phyloP scores from a whole-genome alignment of 2,329 filamentous ascomycete species.

The Bipolaris cookei region DNA sequence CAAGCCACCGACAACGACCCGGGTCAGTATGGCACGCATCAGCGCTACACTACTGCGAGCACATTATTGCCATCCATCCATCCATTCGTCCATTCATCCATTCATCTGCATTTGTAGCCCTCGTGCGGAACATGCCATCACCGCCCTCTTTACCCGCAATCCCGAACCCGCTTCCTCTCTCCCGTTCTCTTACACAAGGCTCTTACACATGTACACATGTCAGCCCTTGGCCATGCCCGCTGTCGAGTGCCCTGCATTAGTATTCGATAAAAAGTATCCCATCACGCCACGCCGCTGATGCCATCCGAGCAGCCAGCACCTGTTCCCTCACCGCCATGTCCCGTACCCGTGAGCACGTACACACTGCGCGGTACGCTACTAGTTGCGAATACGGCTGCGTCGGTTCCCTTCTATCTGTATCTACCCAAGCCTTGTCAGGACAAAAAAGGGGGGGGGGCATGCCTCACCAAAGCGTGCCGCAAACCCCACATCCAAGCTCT shows the following conservation, averaged over 20 bases:
- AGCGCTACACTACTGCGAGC: slow-evolving; percentile 9
- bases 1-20: slow-evolving; percentile 5
- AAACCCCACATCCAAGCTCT: slow-evolving; percentile 20
- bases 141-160: slow-evolving; percentile 5
- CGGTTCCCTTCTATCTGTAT: slow-evolving; percentile 5
- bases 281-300: slow-evolving; percentile 20
- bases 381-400: slow-evolving; percentile 2
- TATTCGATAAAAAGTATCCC: slow-evolving; percentile 5
- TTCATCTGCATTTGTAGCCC: background rate
- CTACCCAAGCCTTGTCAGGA: slow-evolving; percentile 1
- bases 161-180: background rate
- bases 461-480: slow-evolving; percentile 4
- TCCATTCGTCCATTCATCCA: slow-evolving; percentile 7
- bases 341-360: slow-evolving; percentile 1
- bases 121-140: slow-evolving; percentile 4
- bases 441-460: slow-evolving; percentile 8
- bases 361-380: slow-evolving; percentile 1
- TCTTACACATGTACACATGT: slow-evolving; percentile 3
- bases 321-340: slow-evolving; percentile 17
- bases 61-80: slow-evolving; percentile 5
- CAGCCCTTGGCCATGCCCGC: slow-evolving; percentile 5
- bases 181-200: background rate
- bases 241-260: slow-evolving; percentile 18
- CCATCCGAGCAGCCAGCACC: slow-evolving; percentile 7
- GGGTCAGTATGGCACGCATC: background rate